Percentiles rank a stretch among this genome's conserved stretches.
These are phyloP conservation scores for Sporothrix pseudoabietina DNA, from an alignment of 2,329 filamentous ascomycete genomes.

Conservation along the genomic window DNA sequence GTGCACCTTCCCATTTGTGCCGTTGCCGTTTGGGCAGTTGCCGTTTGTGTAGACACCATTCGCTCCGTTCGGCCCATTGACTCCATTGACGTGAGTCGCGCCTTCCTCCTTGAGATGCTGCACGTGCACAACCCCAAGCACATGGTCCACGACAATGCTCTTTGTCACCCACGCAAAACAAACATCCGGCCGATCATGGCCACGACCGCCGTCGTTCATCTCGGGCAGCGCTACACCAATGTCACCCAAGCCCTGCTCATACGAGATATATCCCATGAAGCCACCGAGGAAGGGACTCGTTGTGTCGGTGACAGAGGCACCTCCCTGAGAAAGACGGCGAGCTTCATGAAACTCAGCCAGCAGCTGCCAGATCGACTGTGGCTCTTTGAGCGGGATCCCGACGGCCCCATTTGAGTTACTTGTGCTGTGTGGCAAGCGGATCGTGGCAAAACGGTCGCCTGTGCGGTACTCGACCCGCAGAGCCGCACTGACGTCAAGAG, in stretches of 20 bases:
- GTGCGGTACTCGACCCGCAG: conserved; percentile 60
- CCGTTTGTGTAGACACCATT: neutral
- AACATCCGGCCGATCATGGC: conserved; percentile 64
- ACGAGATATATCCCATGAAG: conserved; percentile 81
- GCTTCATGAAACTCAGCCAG: conserved; percentile 50
- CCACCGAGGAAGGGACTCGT: conserved; percentile 73
- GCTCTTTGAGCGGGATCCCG: conserved; percentile 36
- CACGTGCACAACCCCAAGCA: conserved; percentile 61
- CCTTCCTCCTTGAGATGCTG: conserved; percentile 60
- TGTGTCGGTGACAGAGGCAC: neutral
- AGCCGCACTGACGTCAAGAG: conserved; percentile 61
- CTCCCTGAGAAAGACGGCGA: neutral
- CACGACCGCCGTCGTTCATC: conserved; percentile 36
- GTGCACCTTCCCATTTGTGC: neutral
- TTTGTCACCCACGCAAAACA: conserved; percentile 75
- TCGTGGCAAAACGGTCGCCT: conserved; percentile 48
- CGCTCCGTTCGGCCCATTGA: neutral
- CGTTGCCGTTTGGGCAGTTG: conserved; percentile 13
- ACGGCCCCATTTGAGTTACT: neutral
- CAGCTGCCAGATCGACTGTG: conserved; percentile 53
- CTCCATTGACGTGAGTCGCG: conserved; percentile 24
- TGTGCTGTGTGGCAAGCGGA: conserved; percentile 35
- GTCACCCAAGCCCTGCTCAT: conserved; percentile 74
- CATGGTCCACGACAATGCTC: conserved; percentile 77
- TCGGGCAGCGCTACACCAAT: conserved; percentile 51